phyloP scores from a whole-genome alignment of 495 filamentous ascomycete genomes.

The Recurvomyces mirabilis region DNA sequence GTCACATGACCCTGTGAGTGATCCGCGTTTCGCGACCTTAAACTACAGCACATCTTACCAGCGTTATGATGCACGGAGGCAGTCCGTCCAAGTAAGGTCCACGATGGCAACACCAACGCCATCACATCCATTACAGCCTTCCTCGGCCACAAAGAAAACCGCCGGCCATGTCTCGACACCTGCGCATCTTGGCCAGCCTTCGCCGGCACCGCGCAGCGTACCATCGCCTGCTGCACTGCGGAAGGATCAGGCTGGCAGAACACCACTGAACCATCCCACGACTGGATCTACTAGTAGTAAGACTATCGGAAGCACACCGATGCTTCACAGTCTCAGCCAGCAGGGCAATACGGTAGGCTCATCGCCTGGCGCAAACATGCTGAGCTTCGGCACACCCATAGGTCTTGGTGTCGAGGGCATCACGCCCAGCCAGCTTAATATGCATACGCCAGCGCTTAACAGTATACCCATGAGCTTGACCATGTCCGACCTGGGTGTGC shows the following conservation, averaged over 20 bases:
- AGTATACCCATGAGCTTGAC: slow-evolving; percentile 23
- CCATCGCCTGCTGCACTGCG: slow-evolving; percentile 22
- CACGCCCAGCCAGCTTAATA: slow-evolving; percentile 26
- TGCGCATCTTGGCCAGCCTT: slow-evolving; percentile 24
- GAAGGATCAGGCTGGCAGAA: slow-evolving; percentile 20
- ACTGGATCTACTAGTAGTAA: slow-evolving; percentile 12
- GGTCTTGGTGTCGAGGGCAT: slow-evolving; percentile 24
- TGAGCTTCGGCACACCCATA: slow-evolving; percentile 15
- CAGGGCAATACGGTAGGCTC: slow-evolving; percentile 8
- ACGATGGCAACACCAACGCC: slow-evolving; percentile 30
- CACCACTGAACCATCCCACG: slow-evolving; percentile 19
- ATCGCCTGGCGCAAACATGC: slow-evolving; percentile 10
- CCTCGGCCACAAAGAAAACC: slow-evolving; percentile 14
- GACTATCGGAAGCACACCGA: slow-evolving; percentile 12
- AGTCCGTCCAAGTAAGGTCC: too few species aligned
- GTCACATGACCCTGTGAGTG: too few species aligned
- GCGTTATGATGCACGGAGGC: too few species aligned
- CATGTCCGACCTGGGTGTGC: slow-evolving; percentile 21
- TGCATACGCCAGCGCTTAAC: slow-evolving; percentile 15
- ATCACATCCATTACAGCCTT: slow-evolving; percentile 5
- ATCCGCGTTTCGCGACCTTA: too few species aligned
- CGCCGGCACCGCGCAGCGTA: slow-evolving; percentile 30
- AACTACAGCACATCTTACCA: too few species aligned
- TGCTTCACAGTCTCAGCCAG: slow-evolving; percentile 11
- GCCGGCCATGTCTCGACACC: slow-evolving; percentile 18